These are phyloP conservation scores for Chlorella sp. DNA, from an alignment of 139 green algal genomes.

Conservation along the genomic window DNA sequence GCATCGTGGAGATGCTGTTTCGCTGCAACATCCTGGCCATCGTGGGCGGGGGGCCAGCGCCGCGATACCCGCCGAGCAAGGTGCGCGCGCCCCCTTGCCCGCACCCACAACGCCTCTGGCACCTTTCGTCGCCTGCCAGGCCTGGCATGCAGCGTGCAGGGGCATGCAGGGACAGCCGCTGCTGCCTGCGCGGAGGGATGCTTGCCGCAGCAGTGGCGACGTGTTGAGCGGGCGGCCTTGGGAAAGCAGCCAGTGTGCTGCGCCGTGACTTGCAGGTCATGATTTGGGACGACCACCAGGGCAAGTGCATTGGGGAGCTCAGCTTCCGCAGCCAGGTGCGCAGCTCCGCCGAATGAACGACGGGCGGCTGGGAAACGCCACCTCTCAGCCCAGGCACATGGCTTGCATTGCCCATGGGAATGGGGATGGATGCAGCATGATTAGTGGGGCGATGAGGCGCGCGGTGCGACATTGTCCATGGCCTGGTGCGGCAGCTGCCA, in stretches of 20 bases:
- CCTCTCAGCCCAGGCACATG: too few species aligned
- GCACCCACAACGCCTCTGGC: not conserved
- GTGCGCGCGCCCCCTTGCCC: slow-evolving; percentile 16
- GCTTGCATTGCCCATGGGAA: too few species aligned
- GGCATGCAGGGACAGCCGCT: not conserved
- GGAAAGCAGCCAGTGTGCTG: not conserved
- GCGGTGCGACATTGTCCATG: too few species aligned
- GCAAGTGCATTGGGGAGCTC: slow-evolving; percentile 91
- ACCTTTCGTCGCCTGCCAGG: too few species aligned
- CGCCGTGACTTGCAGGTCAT: slow-evolving; percentile 67
- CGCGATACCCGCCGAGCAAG: slow-evolving; percentile 82
- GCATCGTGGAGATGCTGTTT: slow-evolving; percentile 93
- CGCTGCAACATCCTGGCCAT: slow-evolving; percentile 93
- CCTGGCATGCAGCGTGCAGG: too few species aligned
- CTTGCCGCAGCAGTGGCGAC: not conserved
- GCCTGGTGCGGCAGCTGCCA: too few species aligned
- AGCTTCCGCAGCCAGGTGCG: slow-evolving; percentile 84
- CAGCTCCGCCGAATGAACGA: too few species aligned
- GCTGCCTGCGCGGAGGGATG: not conserved
- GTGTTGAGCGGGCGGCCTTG: too few species aligned
- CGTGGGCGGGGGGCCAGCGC: slow-evolving; percentile 77
- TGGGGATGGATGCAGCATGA: too few species aligned
- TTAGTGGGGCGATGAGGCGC: too few species aligned
- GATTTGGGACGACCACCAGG: slow-evolving; percentile 97
- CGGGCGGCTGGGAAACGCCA: too few species aligned